A percentile compares a stretch with the other conserved stretches of the same genome.
Evolutionary conservation across 2,329 filamentous ascomycete species (phyloP).

Genomic region (Xylariaceae sp.): DNA sequence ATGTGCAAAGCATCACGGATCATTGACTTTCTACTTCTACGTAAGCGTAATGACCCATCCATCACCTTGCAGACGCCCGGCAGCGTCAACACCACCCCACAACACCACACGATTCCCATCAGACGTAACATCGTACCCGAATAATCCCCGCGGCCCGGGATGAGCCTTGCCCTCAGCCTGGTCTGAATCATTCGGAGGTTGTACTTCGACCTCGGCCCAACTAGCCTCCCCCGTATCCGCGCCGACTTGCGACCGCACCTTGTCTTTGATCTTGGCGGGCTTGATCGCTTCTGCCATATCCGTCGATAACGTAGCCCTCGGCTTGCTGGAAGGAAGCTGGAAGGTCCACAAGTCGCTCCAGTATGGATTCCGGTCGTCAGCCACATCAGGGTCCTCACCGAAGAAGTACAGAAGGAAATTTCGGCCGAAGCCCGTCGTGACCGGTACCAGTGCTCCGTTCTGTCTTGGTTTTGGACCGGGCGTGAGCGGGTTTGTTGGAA

Average conservation of each 20-base stretch:
- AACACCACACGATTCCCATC: conserved; percentile 45
- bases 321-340: conserved; percentile 41
- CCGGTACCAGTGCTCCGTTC: conserved; percentile 40
- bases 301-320: conserved; percentile 18
- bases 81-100: conserved; percentile 49
- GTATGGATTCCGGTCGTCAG: conserved; percentile 18
- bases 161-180: conserved; percentile 39
- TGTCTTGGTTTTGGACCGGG: conserved; percentile 40
- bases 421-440: conserved; percentile 49
- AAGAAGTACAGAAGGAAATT: conserved; percentile 50
- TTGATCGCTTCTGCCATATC: conserved; percentile 35
- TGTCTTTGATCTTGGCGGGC: conserved; percentile 48
- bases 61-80: conserved; percentile 37
- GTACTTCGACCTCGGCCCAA: conserved; percentile 49
- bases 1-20: too few relatives aligned
- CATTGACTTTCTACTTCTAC: too few relatives aligned
- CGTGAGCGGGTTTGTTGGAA: conserved; percentile 35
- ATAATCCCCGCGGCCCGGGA: conserved; percentile 38
- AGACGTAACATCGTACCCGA: conserved; percentile 38
- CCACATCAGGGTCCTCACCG: conserved; percentile 33
- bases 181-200: conserved; percentile 39
- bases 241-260: conserved; percentile 39
- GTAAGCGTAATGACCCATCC: conserved; percentile 36
- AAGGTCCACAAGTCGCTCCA: conserved; percentile 49
- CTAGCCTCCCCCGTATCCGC: conserved; percentile 42